Base-by-base conservation (phyloP, 1,284 basidiomycete genomes). In the Wallemia mellicola region DNA sequence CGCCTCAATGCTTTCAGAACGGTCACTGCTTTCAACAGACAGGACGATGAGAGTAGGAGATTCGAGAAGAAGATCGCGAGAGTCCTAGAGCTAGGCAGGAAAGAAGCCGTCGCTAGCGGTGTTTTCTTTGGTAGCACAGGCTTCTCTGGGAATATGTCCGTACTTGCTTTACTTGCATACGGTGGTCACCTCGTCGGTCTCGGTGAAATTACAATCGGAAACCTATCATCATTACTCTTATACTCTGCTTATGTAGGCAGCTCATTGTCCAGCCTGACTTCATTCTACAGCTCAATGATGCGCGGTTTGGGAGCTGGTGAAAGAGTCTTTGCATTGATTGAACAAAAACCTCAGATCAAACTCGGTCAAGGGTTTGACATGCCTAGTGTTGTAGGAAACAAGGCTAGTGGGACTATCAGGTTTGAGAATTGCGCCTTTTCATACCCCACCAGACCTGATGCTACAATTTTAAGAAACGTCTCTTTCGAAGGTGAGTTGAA, bases 111-210 rank as follows among this genome's bases (percentile, higher is more conserved):
- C 62, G 91, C 91, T 0, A 83, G 80, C 59, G 91, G 85, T 17
- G 81, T 89, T 61, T 96, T 95, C 73, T 95, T 87, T 69, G 91
- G 86, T 17, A 79, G 80, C 60, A 92, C 86, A 0, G 89, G 89
- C 0, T 86, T 91, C 77, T 88, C 88, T 59, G 94, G 94, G 11
- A 98, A 98, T 68, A 76, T 94, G 57, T 88, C 89, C 0, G 73
- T 96, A 62, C 73, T 98, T 54, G 86, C 82, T 58, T 71, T 98
- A 32, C 74, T 98, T 30, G 87, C 87, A 54, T 98, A 95, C 67
- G 94, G 86, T 58, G 92, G 92, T 0, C 83, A 83, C 38, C 78
- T 98, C 2, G 92, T 96, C 17, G 83, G 85, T 22, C 74, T 76
- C 25, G 86, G 86, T 1, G 78, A 79, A 48, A 92, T 98, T 66